Percentiles rank a stretch among this genome's conserved stretches.
phyloP scores from a whole-genome alignment of 1,284 basidiomycete genomes.

The Microbotryum intermedium region DNA sequence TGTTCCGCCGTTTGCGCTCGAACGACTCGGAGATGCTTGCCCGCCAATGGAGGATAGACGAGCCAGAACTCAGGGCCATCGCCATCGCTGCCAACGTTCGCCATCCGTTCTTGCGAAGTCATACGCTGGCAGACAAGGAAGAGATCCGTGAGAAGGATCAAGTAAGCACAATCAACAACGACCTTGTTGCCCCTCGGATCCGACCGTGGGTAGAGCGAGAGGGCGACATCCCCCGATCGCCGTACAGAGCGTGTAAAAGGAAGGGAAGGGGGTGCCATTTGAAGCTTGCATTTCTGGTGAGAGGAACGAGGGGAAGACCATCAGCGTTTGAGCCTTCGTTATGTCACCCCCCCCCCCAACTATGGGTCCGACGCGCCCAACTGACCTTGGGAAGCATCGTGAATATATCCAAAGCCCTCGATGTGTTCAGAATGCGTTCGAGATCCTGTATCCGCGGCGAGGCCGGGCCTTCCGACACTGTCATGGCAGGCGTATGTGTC shows the following conservation, averaged over 20 bases:
- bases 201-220: slow-evolving; percentile 68
- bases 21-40: slow-evolving; percentile 61
- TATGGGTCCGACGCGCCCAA: slow-evolving; percentile 4
- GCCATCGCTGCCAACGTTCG: slow-evolving; percentile 40
- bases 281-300: slow-evolving; percentile 71
- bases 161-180: slow-evolving; percentile 64
- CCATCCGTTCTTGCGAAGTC: slow-evolving; percentile 52
- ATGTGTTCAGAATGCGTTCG: slow-evolving; percentile 69
- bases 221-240: slow-evolving; percentile 61
- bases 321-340: background rate
- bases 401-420: slow-evolving; percentile 83
- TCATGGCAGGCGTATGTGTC: slow-evolving; percentile 14
- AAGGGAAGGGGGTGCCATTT: slow-evolving; percentile 73
- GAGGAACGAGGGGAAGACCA: background rate
- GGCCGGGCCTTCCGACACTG: background rate
- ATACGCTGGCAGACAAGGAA: slow-evolving; percentile 57
- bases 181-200: slow-evolving; percentile 56
- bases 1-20: slow-evolving; percentile 17
- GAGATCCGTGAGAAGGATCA: slow-evolving; percentile 86
- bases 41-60: slow-evolving; percentile 88
- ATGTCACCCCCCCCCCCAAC: too few relatives aligned
- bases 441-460: slow-evolving; percentile 48
- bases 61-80: slow-evolving; percentile 75
- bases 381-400: slow-evolving; percentile 86
- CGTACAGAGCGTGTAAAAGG: slow-evolving; percentile 73